Evolutionary conservation across 2,329 filamentous ascomycete species (phyloP), one percentile per base, ranked within the genome.

Genomic region (Fonsecaea pedrosoi): DNA sequence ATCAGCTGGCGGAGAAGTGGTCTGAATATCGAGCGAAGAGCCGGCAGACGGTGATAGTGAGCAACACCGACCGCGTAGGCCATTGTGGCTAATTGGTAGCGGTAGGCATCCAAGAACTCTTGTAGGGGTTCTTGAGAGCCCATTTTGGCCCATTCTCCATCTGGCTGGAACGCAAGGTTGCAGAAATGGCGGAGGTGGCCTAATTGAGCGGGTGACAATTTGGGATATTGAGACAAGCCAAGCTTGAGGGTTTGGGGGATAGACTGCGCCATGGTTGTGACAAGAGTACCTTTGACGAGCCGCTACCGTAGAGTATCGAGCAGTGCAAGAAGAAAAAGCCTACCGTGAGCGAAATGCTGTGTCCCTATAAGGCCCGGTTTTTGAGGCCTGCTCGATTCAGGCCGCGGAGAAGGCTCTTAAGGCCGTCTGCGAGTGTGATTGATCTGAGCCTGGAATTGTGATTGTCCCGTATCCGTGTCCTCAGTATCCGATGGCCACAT

Each of bases 31-130:
- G 71, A 71, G 4, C 78, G 73, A 35, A 80, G 59, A 15, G 74
- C 75, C 0, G 79, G 78, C 12, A 78, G 69, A 4, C 75, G 78
- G 65, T 82, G 68, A 77, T 78, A 81, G 68, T 82, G 80, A 1
- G 79, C 73, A 1, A 72, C 67, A 0, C 74, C 76, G 0, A 76
- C 67, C 2, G 75, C 79, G 63, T 82, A 82, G 18, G 75, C 72
- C 77, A 81, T 81, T 2, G 75, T 78, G 0, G 79, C 78, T 13
- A 82, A 67, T 67, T 81, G 78, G 67, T 81, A 82, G 9, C 79
- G 77, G 55, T 78, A 68, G 30, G 65, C 65, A 50, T 70, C 68
- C 15, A 66, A 58, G 60, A 74, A 80, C 62, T 82, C 81, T 65
- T 82, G 78, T 12, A 69, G 72, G 5, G 77, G 75, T 12, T 81